Base-by-base conservation (phyloP, 148 eudicot species). In the Rhododendron williamsianum region DNA sequence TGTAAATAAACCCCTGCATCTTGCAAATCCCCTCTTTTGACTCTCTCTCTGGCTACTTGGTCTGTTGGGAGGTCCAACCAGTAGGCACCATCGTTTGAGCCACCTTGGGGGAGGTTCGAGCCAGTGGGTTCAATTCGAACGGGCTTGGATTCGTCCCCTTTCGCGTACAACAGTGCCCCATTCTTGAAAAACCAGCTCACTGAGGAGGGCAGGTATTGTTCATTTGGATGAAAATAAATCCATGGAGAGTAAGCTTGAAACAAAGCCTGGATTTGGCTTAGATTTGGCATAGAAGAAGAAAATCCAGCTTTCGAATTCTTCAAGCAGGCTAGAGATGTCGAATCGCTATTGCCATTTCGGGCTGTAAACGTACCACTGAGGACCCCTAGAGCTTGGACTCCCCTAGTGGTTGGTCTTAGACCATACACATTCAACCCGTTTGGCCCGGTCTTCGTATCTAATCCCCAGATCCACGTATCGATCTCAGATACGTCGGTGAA, bases 211-310 rank as follows among this genome's bases (percentile, higher is more conserved):
- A 88, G 65, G 84, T 72, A 88, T 19, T 80, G 21, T 21, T 88
- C 90, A 23, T 88, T 79, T 0, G 88, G 88, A 69, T 88, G 90
- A 48, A 88, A 86, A 80, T 88, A 88, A 15, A 88, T 78, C 71
- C 45, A 60, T 1, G 90, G 90, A 83, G 90, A 86, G 84, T 86
- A 88, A 74, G 81, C 51, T 80, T 60, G 76, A 21, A 88, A 4
- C 38, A 88, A 36, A 27, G 84, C 86, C 25, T 88, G 16, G 38
- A 88, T 46, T 77, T 88, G 90, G 80, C 25, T 46, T 65, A 81
- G 19, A 84, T 84, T 86, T 1, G 90, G 90, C 90, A 88, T 88
- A 23, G 78, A 86, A 46, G 82, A 82, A 30, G 82, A 82, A 2
- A 86, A 82, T 63, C 23, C 78, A 65, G 51, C 45, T 69, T 76